Evolutionary conservation across 805 yeast species (phyloP).

Genomic region (Tetrapisispora nanseiensis): DNA sequence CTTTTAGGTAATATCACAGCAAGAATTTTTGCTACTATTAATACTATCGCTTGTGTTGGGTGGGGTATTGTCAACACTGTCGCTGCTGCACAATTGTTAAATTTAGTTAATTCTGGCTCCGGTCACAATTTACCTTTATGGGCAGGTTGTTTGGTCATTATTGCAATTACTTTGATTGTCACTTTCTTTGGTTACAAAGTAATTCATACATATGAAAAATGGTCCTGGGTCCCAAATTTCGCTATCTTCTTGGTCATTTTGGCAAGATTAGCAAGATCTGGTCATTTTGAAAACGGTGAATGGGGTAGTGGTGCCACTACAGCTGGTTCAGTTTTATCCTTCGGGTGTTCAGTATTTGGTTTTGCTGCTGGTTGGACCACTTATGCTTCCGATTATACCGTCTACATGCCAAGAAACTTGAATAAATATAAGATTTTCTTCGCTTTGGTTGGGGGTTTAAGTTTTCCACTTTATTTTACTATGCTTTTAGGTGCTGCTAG

Average conservation of each 20-base stretch:
- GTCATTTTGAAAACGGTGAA: slow-evolving; percentile 49
- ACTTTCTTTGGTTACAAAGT: slow-evolving; percentile 78
- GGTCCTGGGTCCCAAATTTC: slow-evolving; percentile 79
- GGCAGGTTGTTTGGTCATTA: slow-evolving; percentile 78
- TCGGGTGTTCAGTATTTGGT: slow-evolving; percentile 77
- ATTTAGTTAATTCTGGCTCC: slow-evolving; percentile 52
- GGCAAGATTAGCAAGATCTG: slow-evolving; percentile 61
- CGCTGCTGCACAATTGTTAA: slow-evolving; percentile 76
- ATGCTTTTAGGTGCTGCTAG: slow-evolving; percentile 82
- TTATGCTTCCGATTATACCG: slow-evolving; percentile 86
- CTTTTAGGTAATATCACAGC: slow-evolving; percentile 67
- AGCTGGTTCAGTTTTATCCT: slow-evolving; percentile 69
- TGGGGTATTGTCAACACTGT: slow-evolving; percentile 93
- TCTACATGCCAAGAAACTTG: slow-evolving; percentile 65
- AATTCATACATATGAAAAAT: slow-evolving; percentile 75
- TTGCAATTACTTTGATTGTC: slow-evolving; percentile 56
- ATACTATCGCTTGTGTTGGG: slow-evolving; percentile 80
- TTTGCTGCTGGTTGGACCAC: slow-evolving; percentile 94
- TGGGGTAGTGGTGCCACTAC: slow-evolving; percentile 47
- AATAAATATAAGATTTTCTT: slow-evolving; percentile 51
- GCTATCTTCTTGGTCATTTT: slow-evolving; percentile 68
- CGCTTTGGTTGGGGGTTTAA: slow-evolving; percentile 54
- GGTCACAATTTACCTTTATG: slow-evolving; percentile 62
- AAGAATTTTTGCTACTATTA: slow-evolving; percentile 68
- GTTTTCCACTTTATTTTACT: slow-evolving; percentile 59